Evolutionary conservation across 129 eudicot species (phyloP).

Genomic region (Flaveria robusta): DNA sequence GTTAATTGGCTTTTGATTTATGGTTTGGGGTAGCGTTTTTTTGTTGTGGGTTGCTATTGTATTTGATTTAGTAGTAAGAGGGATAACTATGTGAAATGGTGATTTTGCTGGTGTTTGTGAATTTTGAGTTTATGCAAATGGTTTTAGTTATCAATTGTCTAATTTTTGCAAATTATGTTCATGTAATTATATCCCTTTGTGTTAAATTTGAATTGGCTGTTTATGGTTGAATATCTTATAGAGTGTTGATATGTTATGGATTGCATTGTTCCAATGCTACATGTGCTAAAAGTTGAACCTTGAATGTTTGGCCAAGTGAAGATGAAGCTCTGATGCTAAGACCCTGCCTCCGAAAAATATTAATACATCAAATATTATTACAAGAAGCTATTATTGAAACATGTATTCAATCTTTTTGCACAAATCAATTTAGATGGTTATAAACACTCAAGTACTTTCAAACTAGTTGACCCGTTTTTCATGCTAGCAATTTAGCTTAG

Average conservation of each 20-base stretch:
- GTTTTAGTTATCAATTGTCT: conserved; percentile 7
- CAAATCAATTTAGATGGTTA: background rate
- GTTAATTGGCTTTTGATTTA: conserved; percentile 7
- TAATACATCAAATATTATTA: background rate
- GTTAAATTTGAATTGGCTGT: background rate
- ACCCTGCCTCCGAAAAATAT: too few relatives aligned
- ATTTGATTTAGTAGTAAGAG: conserved; percentile 22
- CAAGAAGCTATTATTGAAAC: background rate
- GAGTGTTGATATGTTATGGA: background rate
- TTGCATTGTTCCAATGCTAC: background rate
- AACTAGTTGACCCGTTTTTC: too few relatives aligned
- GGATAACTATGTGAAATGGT: background rate
- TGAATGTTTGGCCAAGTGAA: background rate
- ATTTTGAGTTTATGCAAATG: background rate
- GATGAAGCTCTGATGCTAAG: background rate
- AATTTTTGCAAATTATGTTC: background rate
- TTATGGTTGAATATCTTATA: background rate
- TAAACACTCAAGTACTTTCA: background rate
- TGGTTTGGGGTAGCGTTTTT: background rate
- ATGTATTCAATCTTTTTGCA: background rate
- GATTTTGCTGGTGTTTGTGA: conserved; percentile 13
- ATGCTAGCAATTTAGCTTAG: too few relatives aligned
- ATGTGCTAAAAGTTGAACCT: background rate
- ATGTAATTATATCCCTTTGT: background rate
- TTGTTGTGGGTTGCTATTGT: background rate